These are phyloP conservation scores for Akebia trifoliata DNA, from an alignment of 164 flowering plant genomes.

Conservation along the genomic window DNA sequence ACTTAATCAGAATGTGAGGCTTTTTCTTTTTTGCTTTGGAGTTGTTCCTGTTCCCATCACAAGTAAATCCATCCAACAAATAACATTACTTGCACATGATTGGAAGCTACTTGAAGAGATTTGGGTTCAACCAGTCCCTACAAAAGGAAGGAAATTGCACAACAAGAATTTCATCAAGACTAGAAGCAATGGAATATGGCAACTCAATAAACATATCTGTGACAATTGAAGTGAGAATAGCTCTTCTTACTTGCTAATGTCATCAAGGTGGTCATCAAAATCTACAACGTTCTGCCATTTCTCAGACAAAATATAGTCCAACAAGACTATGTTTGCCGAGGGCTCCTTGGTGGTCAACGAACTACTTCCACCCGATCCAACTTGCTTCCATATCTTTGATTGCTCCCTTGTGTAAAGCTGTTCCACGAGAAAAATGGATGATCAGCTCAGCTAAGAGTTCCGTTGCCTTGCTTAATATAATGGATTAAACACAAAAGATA, in stretches of 20 bases:
- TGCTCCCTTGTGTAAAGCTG: constrained; percentile 81
- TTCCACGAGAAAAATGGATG: constrained; percentile 3
- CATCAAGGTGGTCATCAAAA: constrained; percentile 92
- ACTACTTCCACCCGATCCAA: constrained; percentile 50
- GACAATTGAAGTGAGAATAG: not conserved
- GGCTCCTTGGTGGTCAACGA: constrained; percentile 62
- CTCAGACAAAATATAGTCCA: constrained; percentile 66
- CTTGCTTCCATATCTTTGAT: constrained; percentile 73
- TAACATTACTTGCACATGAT: not conserved
- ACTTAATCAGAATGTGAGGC: no score
- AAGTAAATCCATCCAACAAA: not conserved
- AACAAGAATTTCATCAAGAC: not conserved
- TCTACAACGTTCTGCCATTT: constrained; percentile 75
- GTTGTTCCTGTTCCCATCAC: not conserved
- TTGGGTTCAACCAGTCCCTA: constrained; percentile 91
- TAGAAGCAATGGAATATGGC: not conserved
- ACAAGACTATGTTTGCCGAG: constrained; percentile 64
- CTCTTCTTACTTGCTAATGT: constrained; percentile 72
- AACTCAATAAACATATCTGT: not conserved
- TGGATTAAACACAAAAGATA: not conserved
- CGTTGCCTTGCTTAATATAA: not conserved
- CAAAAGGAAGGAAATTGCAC: not conserved
- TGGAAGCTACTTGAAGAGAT: constrained; percentile 57
- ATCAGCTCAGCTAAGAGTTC: not conserved
- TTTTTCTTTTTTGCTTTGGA: not conserved